These are phyloP conservation scores for Plantago elongata DNA, from an alignment of 257 asterid species.

Conservation along the genomic window DNA sequence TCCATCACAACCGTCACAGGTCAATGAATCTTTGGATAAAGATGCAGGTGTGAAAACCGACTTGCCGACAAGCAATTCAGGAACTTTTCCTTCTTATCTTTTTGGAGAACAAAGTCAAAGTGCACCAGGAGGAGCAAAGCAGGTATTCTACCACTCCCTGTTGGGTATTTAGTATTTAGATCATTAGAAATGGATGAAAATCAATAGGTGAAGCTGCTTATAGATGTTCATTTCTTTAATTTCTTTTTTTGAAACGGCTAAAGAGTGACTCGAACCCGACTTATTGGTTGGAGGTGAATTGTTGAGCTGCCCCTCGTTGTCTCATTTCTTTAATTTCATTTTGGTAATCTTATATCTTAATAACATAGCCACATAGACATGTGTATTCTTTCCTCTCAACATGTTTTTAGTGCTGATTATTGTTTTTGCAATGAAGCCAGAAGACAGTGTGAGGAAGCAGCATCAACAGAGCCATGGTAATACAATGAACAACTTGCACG, in stretches of 20 bases:
- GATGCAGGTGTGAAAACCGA: slow-evolving; percentile 9
- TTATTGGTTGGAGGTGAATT: too few species aligned
- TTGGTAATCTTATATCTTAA: not conserved
- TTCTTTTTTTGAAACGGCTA: too few species aligned
- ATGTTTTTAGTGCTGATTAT: slow-evolving; percentile 21
- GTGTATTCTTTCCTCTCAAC: not conserved
- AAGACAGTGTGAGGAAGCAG: slow-evolving; percentile 33
- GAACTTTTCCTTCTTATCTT: slow-evolving; percentile 18
- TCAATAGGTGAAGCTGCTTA: too few species aligned
- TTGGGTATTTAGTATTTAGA: slow-evolving; percentile 2
- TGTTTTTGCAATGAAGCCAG: slow-evolving; percentile 38
- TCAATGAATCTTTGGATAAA: slow-evolving; percentile 9
- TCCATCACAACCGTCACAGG: not conserved
- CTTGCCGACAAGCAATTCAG: slow-evolving; percentile 6
- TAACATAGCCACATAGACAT: not conserved
- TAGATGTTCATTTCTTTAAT: too few species aligned
- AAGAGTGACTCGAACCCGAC: too few species aligned
- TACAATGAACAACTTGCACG: slow-evolving; percentile 4
- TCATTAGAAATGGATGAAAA: not conserved
- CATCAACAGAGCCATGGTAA: slow-evolving; percentile 12
- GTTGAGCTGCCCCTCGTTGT: too few species aligned
- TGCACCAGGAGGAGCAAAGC: slow-evolving; percentile 24
- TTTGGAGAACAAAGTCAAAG: slow-evolving; percentile 13
- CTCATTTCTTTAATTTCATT: too few species aligned
- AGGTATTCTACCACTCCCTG: slow-evolving; percentile 30